phyloP scores from a whole-genome alignment of 2,329 filamentous ascomycete genomes.

The Grosmannia clavigera region DNA sequence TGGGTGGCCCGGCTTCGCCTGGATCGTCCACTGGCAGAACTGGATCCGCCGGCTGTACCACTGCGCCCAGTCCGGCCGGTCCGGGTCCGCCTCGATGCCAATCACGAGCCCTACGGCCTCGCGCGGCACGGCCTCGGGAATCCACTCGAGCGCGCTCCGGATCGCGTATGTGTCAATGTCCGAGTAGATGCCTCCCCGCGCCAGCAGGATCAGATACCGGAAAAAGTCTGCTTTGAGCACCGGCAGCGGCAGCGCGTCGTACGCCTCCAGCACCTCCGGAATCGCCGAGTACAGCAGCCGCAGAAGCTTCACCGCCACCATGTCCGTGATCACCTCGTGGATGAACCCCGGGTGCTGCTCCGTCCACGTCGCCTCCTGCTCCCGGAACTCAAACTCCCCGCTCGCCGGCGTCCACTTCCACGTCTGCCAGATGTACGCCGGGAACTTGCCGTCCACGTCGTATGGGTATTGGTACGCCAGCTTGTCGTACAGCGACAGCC shows the following conservation, averaged over 20 bases:
- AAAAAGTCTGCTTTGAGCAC: slow-evolving; percentile 73
- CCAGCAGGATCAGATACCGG: slow-evolving; percentile 56
- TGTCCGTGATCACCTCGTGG: slow-evolving; percentile 93
- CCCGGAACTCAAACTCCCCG: slow-evolving; percentile 65
- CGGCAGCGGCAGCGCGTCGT: slow-evolving; percentile 57
- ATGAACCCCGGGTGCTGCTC: slow-evolving; percentile 79
- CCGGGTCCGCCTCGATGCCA: slow-evolving; percentile 92
- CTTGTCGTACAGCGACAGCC: slow-evolving; percentile 64
- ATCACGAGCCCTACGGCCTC: slow-evolving; percentile 75
- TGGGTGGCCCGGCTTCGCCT: slow-evolving; percentile 87
- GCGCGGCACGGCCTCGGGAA: slow-evolving; percentile 65
- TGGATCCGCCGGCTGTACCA: slow-evolving; percentile 97
- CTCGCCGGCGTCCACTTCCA: slow-evolving; percentile 83
- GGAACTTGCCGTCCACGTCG: slow-evolving; percentile 77
- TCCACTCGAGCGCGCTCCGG: slow-evolving; percentile 74
- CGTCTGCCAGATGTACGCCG: slow-evolving; percentile 98
- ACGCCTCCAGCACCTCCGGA: slow-evolving; percentile 68
- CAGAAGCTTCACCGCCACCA: slow-evolving; percentile 69
- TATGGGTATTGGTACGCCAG: slow-evolving; percentile 91
- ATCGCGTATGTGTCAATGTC: slow-evolving; percentile 88
- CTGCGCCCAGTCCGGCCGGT: slow-evolving; percentile 79
- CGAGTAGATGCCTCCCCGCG: slow-evolving; percentile 59
- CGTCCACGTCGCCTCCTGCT: slow-evolving; percentile 82
- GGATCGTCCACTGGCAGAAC: slow-evolving; percentile 99
- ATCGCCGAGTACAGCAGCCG: slow-evolving; percentile 75